Base-by-base conservation (phyloP, 768 basidiomycete species). In the Hypholoma fasciculare region DNA sequence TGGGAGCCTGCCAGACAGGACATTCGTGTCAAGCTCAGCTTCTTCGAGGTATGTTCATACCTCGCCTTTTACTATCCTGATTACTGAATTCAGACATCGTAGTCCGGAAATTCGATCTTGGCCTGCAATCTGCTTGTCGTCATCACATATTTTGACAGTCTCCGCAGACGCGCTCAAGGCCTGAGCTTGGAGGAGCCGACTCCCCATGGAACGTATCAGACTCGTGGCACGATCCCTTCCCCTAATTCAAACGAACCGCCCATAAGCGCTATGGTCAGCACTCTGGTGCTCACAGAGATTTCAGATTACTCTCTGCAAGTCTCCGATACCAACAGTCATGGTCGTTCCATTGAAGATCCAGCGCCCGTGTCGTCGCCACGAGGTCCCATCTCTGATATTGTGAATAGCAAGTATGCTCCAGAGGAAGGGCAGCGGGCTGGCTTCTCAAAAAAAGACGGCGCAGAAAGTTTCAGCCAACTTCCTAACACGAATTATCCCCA, bases 121-220 rank as follows among this genome's bases (percentile, higher is more conserved):
- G 58, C 56, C 4, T 56, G 55, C 51, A 62, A 62, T 47, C 40
- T 60, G 17, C 48, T 61, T 6, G 61, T 62, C 5, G 47, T 59
- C 40, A 38, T 58, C 30, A 62, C 57, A n/a, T 62, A 56, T 42
- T 46, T 54, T 51, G 58, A 59, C 43, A 49, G 36, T 13, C 16
- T 60, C 4, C 39, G 48, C 36, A 48, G 52, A 37, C 59, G 44
- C 14, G 43, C 30, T 17, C 36, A 39, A 34, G 48, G 49, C 3
- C 17, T 36, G 17, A 37, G 19, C 40, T 39, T 36, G 36, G 20
- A 44, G 8, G 47, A 27, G 17, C 38, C 14, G 30, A 36, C n/a
- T 13, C 8, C 7, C n/a, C 40, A 39, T 34, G 11, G 27, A 51
- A 47, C 17, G 16, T 54, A 30, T 34, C 30, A 38, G 6, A 54